These are phyloP conservation scores for Cynara cardunculus DNA, from an alignment of 129 eudicot genomes.

Conservation along the genomic window DNA sequence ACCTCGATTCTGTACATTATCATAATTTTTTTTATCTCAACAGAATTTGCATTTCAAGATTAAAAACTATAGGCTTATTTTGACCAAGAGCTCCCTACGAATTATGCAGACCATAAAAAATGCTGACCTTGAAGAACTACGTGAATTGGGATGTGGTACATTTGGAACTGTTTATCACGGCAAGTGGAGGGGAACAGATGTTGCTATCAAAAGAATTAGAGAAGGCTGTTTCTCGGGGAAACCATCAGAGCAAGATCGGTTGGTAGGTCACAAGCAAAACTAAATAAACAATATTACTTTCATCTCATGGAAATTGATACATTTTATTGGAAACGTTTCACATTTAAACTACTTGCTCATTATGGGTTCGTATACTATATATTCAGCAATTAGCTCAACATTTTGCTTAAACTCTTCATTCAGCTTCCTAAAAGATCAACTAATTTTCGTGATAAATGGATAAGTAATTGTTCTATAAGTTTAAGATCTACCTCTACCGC, in stretches of 20 bases:
- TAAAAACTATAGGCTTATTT: neutral
- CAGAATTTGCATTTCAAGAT: neutral
- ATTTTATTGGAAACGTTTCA: neutral
- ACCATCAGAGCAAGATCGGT: constrained; percentile 58
- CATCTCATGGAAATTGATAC: neutral
- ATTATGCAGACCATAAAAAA: constrained; percentile 58
- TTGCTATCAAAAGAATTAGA: constrained; percentile 70
- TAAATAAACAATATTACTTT: neutral
- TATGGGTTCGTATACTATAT: too few relatives aligned
- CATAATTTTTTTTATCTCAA: neutral
- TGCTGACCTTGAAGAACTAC: constrained; percentile 69
- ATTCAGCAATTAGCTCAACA: too few relatives aligned
- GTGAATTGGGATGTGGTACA: constrained; percentile 77
- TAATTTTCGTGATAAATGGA: neutral
- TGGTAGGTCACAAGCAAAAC: constrained; percentile 32
- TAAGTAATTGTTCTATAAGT: neutral
- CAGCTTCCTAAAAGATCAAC: neutral
- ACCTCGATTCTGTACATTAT: neutral
- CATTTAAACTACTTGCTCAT: neutral
- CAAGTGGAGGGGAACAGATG: constrained; percentile 85
- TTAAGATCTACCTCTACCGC: neutral
- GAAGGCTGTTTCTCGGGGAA: constrained; percentile 68
- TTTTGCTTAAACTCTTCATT: neutral
- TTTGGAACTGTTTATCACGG: constrained; percentile 84
- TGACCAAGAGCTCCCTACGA: neutral